phyloP scores from a whole-genome alignment of 2,329 filamentous ascomycete genomes.

The Pestalotiopsis sp. region DNA sequence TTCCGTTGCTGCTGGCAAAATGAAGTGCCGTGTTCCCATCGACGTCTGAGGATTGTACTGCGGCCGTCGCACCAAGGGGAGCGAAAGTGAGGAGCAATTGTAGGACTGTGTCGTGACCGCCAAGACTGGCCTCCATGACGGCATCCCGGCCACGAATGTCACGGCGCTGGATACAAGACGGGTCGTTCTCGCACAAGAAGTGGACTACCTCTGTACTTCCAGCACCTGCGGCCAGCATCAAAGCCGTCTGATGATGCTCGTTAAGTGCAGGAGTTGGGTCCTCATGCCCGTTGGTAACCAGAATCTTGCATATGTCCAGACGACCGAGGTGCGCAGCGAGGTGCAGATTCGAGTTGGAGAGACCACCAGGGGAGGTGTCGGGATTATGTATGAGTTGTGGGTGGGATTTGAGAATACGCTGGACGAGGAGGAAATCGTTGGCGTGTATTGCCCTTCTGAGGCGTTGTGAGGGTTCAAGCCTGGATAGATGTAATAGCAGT shows the following conservation, averaged over 20 bases:
- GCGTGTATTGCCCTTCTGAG: conserved; percentile 81
- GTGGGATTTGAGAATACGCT: conserved; percentile 76
- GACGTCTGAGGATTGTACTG: conserved; percentile 62
- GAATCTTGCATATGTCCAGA: conserved; percentile 67
- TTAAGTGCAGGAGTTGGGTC: conserved; percentile 74
- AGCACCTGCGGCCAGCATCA: conserved; percentile 74
- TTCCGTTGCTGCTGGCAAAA: conserved; percentile 82
- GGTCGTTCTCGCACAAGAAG: conserved; percentile 67
- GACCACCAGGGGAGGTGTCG: conserved; percentile 66
- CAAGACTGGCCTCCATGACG: conserved; percentile 66
- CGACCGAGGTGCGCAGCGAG: conserved; percentile 76
- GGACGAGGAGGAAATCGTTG: conserved; percentile 72
- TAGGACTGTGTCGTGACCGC: conserved; percentile 66
- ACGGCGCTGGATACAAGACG: conserved; percentile 63
- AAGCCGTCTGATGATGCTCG: conserved; percentile 76
- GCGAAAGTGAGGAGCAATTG: conserved; percentile 66
- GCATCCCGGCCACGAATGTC: conserved; percentile 74
- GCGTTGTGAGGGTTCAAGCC: conserved; percentile 78
- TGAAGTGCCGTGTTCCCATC: conserved; percentile 87
- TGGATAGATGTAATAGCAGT: conserved; percentile 32
- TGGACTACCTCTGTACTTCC: conserved; percentile 77
- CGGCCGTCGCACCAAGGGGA: conserved; percentile 54
- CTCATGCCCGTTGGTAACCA: conserved; percentile 79
- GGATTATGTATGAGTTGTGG: conserved; percentile 77
- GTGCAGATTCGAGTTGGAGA: conserved; percentile 84